phyloP scores from a whole-genome alignment of 192 early-diverging fungal genomes.

The Geranomyces variabilis region DNA sequence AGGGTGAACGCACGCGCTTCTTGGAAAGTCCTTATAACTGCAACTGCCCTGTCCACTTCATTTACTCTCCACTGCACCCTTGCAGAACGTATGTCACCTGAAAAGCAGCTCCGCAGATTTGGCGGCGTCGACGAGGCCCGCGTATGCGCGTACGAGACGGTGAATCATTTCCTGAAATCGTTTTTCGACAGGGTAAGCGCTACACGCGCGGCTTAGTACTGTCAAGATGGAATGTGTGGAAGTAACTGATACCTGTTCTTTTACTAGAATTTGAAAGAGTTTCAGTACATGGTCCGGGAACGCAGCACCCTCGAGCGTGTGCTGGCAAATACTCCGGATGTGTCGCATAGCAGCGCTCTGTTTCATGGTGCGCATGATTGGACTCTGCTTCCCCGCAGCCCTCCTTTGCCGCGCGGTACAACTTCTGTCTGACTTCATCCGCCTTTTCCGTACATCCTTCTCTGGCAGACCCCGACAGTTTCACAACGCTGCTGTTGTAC shows the following conservation, averaged over 20 bases:
- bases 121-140: slow-evolving; percentile 33
- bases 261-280: slow-evolving; percentile 59
- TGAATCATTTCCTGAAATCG: slow-evolving; percentile 53
- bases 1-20: neutral
- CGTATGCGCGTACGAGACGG: slow-evolving; percentile 42
- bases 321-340: slow-evolving; percentile 48
- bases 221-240: no score
- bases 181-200: slow-evolving; percentile 56
- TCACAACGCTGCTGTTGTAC: slow-evolving; percentile 33
- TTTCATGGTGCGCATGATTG: slow-evolving; percentile 42
- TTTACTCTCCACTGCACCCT: no score
- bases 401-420: neutral
- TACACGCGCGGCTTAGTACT: no score
- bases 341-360: slow-evolving; percentile 38
- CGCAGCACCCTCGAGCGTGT: slow-evolving; percentile 49
- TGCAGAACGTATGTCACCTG: slow-evolving; percentile 17
- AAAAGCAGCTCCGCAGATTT: slow-evolving; percentile 19
- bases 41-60: no score
- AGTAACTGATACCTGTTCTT: no score
- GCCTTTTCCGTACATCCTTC: neutral
- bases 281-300: slow-evolving; percentile 42
- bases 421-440: no score
- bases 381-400: slow-evolving; percentile 11
- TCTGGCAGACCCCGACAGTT: slow-evolving; percentile 1
- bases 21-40: no score